A percentile compares a stretch with the other conserved stretches of the same genome.
Evolutionary conservation across 495 filamentous ascomycete species (phyloP).

Genomic region (Aspergillus bertholletiae): DNA sequence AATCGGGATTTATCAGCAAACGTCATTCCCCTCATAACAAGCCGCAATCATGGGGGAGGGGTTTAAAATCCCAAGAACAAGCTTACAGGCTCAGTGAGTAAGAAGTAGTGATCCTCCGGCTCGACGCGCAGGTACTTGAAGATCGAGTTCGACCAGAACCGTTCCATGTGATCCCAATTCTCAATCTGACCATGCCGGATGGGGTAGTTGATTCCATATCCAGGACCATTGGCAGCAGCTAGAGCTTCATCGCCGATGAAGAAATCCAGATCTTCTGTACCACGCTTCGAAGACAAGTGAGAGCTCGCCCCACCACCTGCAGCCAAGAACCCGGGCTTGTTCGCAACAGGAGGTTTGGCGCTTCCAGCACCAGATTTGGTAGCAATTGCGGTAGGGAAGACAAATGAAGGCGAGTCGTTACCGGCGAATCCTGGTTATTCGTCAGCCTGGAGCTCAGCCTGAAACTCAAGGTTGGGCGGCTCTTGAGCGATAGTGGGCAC

Average conservation of each 20-base stretch:
- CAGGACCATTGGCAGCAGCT: constrained; percentile 75
- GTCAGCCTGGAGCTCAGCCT: constrained; percentile 30
- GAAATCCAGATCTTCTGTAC: constrained; percentile 96
- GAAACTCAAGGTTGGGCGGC: neutral
- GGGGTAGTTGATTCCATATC: constrained; percentile 94
- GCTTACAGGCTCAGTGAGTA: constrained; percentile 93
- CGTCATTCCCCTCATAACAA: neutral
- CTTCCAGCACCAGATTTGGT: constrained; percentile 77
- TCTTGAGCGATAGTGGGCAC: neutral
- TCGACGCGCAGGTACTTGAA: constrained; percentile 99
- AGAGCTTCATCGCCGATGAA: constrained; percentile 98
- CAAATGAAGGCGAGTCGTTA: constrained; percentile 98
- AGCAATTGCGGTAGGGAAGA: constrained; percentile 97
- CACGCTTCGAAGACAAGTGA: constrained; percentile 85
- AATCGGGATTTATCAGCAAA: constrained; percentile 9
- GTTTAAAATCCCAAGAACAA: no score
- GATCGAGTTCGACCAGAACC: constrained; percentile 99
- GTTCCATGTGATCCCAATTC: constrained; percentile 99
- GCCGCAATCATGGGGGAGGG: no score
- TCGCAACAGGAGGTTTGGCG: constrained; percentile 79
- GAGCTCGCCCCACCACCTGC: constrained; percentile 78
- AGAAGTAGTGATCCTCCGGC: constrained; percentile 96
- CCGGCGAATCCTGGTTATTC: constrained; percentile 80
- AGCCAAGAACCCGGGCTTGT: constrained; percentile 93
- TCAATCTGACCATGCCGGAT: constrained; percentile 97